phyloP scores from a whole-genome alignment of 345 rosid species.

The Microcos paniculata region DNA sequence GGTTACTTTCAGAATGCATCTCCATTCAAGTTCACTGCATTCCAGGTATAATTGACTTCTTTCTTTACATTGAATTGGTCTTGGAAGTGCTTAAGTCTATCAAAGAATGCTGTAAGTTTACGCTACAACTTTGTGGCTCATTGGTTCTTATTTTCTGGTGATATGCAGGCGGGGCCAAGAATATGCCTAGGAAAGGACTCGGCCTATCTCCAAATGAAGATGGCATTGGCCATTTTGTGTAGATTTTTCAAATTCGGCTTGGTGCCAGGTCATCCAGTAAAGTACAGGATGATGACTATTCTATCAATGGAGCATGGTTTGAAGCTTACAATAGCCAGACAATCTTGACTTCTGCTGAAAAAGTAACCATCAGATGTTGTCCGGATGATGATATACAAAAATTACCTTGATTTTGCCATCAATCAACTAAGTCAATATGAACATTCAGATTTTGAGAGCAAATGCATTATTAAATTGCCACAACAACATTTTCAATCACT shows the following conservation, averaged over 20 bases:
- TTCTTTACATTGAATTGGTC: background rate
- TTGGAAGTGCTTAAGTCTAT: background rate
- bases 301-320: conserved; percentile 85
- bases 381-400: background rate
- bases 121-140: background rate
- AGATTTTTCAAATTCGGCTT: conserved; percentile 71
- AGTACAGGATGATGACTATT: conserved; percentile 93
- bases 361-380: background rate
- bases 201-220: conserved; percentile 95
- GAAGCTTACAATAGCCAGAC: conserved; percentile 41
- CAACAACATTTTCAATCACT: no score
- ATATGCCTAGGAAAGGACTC: conserved; percentile 97
- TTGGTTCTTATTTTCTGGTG: background rate
- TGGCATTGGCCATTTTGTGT: conserved; percentile 79
- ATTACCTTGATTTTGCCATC: background rate
- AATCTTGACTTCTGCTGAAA: background rate
- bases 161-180: conserved; percentile 82
- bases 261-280: conserved; percentile 75
- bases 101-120: background rate
- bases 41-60: conserved; percentile 51
- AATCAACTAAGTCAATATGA: background rate
- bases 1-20: conserved; percentile 83
- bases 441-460: background rate
- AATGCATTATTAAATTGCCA: no score
- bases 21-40: conserved; percentile 94